These are phyloP conservation scores for Pythium brachiatum DNA, from an alignment of 352 stramenopile species.

Conservation along the genomic window DNA sequence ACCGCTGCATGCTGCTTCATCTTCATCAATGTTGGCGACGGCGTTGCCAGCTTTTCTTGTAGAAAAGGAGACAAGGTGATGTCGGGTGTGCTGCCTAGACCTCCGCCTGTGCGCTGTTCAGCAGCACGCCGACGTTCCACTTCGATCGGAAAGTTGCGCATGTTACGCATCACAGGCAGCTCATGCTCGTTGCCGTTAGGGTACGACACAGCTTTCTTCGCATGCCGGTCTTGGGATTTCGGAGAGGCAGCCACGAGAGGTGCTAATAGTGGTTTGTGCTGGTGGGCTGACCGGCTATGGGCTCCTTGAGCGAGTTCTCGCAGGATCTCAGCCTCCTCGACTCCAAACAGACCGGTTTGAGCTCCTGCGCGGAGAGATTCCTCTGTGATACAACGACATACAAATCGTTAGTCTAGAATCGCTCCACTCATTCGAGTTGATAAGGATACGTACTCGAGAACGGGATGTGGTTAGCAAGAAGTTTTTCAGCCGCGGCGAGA, in stretches of 20 bases:
- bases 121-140: background rate
- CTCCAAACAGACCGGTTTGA: slow-evolving; percentile 42
- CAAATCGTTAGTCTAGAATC: background rate
- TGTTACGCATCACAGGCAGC: slow-evolving; percentile 20
- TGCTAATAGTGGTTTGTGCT: slow-evolving; percentile 1
- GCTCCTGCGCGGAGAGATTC: slow-evolving; percentile 39
- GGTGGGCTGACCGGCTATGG: background rate
- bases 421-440: too few relatives aligned
- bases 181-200: slow-evolving; percentile 9
- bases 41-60: background rate
- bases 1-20: background rate
- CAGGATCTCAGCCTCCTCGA: slow-evolving; percentile 39
- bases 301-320: slow-evolving; percentile 29
- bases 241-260: background rate
- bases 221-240: background rate
- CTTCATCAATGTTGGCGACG: background rate
- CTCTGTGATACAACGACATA: slow-evolving; percentile 11
- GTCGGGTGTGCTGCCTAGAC: background rate
- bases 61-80: slow-evolving; percentile 13
- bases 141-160: slow-evolving; percentile 16
- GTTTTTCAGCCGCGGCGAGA: slow-evolving; percentile 6
- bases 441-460: slow-evolving; percentile 42
- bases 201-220: background rate
- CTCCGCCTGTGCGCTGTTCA: background rate
- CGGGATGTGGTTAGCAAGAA: slow-evolving; percentile 28